phyloP scores from a whole-genome alignment of 331 rosid genomes.

The Telfairia occidentalis region DNA sequence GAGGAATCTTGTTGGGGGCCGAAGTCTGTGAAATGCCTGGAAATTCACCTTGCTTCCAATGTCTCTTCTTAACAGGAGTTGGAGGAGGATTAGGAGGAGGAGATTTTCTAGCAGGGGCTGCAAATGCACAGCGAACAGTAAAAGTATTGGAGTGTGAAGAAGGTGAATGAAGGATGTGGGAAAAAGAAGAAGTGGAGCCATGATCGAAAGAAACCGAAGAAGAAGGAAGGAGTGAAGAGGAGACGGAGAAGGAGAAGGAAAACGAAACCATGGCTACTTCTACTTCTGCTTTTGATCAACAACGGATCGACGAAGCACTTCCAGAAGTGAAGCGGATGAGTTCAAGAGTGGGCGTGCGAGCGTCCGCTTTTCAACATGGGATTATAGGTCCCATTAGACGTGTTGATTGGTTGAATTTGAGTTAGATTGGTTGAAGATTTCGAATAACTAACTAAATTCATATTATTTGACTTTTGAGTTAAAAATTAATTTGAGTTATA shows the following conservation, averaged over 20 bases:
- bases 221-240: conserved; percentile 47
- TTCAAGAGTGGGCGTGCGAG: no score
- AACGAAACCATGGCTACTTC: conserved; percentile 68
- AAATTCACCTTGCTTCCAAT: conserved; percentile 79
- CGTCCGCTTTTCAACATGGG: no score
- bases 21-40: conserved; percentile 51
- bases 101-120: conserved; percentile 20
- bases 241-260: conserved; percentile 53
- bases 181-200: background rate
- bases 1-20: conserved; percentile 33
- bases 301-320: background rate
- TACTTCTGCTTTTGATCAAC: background rate
- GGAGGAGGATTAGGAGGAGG: conserved; percentile 21
- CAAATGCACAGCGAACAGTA: conserved; percentile 25
- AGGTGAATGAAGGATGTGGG: conserved; percentile 8
- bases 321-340: background rate
- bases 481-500: no score
- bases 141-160: conserved; percentile 21
- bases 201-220: conserved; percentile 25
- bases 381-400: no score
- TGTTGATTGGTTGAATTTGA: no score
- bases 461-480: no score
- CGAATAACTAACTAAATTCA: no score
- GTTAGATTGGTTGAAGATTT: no score
- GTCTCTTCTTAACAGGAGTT: conserved; percentile 36